Percentiles rank a stretch among this genome's conserved stretches.
Evolutionary conservation across 495 filamentous ascomycete species (phyloP).

Genomic region (Apiosordaria backusii): DNA sequence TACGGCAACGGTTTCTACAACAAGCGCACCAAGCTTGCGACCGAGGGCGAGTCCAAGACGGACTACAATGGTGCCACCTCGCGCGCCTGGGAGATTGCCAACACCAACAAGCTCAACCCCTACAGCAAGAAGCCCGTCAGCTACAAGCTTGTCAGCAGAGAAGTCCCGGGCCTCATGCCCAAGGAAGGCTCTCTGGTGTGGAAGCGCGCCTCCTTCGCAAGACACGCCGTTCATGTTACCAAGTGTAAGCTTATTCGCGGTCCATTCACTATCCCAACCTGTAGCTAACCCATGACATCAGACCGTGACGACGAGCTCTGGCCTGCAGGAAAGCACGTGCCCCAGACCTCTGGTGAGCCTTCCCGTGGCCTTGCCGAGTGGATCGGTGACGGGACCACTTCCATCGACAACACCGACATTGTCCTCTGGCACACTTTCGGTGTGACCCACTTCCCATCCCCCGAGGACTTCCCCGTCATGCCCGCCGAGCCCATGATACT

Average conservation of each 20-base stretch:
- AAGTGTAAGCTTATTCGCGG: too few species aligned
- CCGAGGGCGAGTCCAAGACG: slow-evolving; percentile 64
- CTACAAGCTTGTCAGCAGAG: slow-evolving; percentile 89
- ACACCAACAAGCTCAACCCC: slow-evolving; percentile 77
- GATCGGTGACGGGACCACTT: slow-evolving; percentile 70
- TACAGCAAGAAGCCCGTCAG: slow-evolving; percentile 81
- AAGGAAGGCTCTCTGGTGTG: slow-evolving; percentile 82
- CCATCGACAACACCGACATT: slow-evolving; percentile 79
- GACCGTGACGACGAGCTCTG: slow-evolving; percentile 82
- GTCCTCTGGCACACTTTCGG: slow-evolving; percentile 98
- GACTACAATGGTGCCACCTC: slow-evolving; percentile 79
- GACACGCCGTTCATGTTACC: slow-evolving; percentile 89
- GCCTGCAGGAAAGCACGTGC: slow-evolving; percentile 90
- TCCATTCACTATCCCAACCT: too few species aligned
- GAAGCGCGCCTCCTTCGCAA: slow-evolving; percentile 90
- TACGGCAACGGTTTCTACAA: slow-evolving; percentile 95
- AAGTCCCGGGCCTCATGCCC: slow-evolving; percentile 75
- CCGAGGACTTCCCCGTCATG: slow-evolving; percentile 96
- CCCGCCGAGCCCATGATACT: slow-evolving; percentile 79
- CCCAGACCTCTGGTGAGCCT: slow-evolving; percentile 85
- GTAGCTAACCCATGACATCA: too few species aligned
- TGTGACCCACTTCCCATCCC: slow-evolving; percentile 84
- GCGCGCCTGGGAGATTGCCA: slow-evolving; percentile 89
- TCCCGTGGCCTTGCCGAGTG: slow-evolving; percentile 75
- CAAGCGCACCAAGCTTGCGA: slow-evolving; percentile 79